Base-by-base conservation (phyloP, 108 stramenopile species). In the Skeletonema menzelii region DNA sequence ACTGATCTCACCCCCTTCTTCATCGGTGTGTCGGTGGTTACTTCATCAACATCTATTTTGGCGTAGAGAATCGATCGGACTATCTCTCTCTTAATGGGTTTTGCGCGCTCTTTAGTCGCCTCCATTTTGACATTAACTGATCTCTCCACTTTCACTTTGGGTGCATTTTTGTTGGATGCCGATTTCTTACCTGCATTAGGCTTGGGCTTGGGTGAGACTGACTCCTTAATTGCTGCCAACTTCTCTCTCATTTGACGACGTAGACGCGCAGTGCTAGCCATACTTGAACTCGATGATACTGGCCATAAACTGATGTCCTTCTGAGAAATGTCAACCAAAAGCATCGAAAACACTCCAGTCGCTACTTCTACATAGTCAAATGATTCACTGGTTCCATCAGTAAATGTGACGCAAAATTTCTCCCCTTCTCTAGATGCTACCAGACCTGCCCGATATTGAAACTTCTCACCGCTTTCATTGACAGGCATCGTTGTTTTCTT, bases 191-290 rank as follows among this genome's bases (percentile, higher is more conserved):
- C 35, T 27, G 17, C 35, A 56, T 32, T 5, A 34, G 55, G 24
- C 20, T 42, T 56, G 8, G 55, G 24, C 20, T 42, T 56, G 8
- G 72, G 24, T 20, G 22, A 32, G 8, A 57, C 72, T 40, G 35
- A 31, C 15, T 49, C 11, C 1, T 64, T 55, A 12, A 30, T 56
- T 38, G 63, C 72, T 8, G 42, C 14, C 17, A 44, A 19, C 55
- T 72, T 35, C 5, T 63, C 72, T 27, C 63, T 64, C 26, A 44
- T 56, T 42, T 63, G 72, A 32, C 72, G 20, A 27, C 72, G 62
- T 8, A 55, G 49, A 47, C 72, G 60, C 5, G 63, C 53, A 24
- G 63, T 64, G 14, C 27, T 63, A 53, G 63, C 72, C 61, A 49
- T 42, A 27, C 49, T 63, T 14, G 55, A 15, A 40, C 61, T 63